Conservation (phyloP, 2,329 filamentous ascomycete genomes). For the Monosporascus sp. region DNA sequence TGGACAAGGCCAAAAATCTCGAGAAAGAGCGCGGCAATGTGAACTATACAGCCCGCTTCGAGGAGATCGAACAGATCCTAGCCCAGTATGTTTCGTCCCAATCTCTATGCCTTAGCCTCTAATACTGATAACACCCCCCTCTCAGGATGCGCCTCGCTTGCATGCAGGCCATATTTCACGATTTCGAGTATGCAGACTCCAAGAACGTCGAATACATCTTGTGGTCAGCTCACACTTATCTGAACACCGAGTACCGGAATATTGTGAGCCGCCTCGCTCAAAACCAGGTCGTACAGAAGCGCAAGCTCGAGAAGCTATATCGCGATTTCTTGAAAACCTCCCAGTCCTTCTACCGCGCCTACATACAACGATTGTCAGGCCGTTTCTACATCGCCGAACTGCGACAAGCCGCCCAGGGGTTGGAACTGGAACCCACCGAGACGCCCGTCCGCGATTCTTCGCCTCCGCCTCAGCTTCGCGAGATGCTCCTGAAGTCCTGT, state of each 20-base stretch:
- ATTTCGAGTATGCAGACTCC: slow-evolving; percentile 61
- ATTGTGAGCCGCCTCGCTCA: slow-evolving; percentile 53
- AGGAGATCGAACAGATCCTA: slow-evolving; percentile 25
- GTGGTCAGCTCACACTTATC: slow-evolving; percentile 73
- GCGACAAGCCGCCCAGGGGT: slow-evolving; percentile 36
- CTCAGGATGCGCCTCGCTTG: slow-evolving; percentile 65
- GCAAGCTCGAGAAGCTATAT: slow-evolving; percentile 79
- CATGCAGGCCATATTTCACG: slow-evolving; percentile 66
- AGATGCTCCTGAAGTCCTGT: slow-evolving; percentile 66
- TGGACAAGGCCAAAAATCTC: slow-evolving; percentile 15
- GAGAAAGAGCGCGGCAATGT: slow-evolving; percentile 24
- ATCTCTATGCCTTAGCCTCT: neutral
- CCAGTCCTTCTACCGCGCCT: slow-evolving; percentile 83
- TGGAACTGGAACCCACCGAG: slow-evolving; percentile 39
- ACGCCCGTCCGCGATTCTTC: slow-evolving; percentile 40
- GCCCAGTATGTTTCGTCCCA: slow-evolving; percentile 23
- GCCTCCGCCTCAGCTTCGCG: slow-evolving; percentile 40
- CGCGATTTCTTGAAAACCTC: slow-evolving; percentile 80
- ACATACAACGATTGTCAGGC: slow-evolving; percentile 70
- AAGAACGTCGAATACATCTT: slow-evolving; percentile 65
- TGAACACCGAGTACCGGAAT: slow-evolving; percentile 75
- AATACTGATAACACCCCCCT: slow-evolving; percentile 6
- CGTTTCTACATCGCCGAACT: slow-evolving; percentile 52
- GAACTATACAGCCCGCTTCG: slow-evolving; percentile 26
- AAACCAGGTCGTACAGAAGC: slow-evolving; percentile 56